phyloP scores from a whole-genome alignment of 176 grass and related monocot genomes.

The Cenchrus fungigraminus region DNA sequence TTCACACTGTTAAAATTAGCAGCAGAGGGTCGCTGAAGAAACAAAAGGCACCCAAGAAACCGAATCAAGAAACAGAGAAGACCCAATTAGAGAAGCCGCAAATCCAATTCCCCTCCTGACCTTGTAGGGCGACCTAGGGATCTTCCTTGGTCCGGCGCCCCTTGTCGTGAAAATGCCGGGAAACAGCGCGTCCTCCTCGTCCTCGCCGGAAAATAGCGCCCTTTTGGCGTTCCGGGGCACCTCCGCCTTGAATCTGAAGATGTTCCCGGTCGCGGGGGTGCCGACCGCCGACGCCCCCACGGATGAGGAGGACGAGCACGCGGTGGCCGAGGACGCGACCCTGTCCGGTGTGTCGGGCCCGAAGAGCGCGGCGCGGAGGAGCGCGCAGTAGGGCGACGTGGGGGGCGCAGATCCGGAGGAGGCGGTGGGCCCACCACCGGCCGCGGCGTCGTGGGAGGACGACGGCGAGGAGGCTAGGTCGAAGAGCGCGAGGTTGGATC shows the following conservation, averaged over 20 bases:
- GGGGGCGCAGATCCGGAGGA: conserved; percentile 44
- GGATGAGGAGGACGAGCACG: conserved; percentile 64
- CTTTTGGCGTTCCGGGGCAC: conserved; percentile 65
- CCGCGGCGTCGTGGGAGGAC: not conserved
- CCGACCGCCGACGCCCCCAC: conserved; percentile 44
- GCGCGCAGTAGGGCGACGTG: conserved; percentile 74
- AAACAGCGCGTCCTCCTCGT: conserved; percentile 64
- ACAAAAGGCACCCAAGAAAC: not conserved
- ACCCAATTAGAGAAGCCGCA: conserved; percentile 11
- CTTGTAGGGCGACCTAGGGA: conserved; percentile 90
- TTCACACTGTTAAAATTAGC: not conserved
- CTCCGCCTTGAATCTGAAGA: conserved; percentile 94
- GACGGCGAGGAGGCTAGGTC: conserved; percentile 54
- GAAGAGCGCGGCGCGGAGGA: conserved; percentile 84
- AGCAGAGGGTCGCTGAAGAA: not conserved
- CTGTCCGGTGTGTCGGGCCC: conserved; percentile 60
- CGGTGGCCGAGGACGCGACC: conserved; percentile 62
- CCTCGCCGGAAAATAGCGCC: conserved; percentile 51
- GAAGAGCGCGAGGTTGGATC: conserved; percentile 82
- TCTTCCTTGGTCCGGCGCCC: conserved; percentile 66
- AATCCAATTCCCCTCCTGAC: conserved; percentile 27
- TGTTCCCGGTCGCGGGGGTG: conserved; percentile 62
- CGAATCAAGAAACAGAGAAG: conserved; percentile 27
- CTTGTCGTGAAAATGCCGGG: conserved; percentile 52
- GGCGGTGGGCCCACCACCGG: conserved; percentile 11